Evolutionary conservation across 805 yeast genomes (phyloP).

Genomic region (Kodamaea kaohsiungensis): DNA sequence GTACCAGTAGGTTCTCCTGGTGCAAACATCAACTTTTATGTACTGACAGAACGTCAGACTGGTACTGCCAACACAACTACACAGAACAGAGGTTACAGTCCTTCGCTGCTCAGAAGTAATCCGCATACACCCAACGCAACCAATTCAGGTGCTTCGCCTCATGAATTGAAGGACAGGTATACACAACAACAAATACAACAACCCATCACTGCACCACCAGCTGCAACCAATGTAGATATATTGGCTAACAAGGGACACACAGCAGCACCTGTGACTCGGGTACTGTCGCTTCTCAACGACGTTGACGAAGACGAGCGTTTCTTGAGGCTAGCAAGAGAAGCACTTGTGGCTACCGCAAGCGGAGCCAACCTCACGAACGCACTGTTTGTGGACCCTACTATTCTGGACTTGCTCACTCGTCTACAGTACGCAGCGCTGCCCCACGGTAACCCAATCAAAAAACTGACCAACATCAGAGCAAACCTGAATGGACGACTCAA

Average conservation of each 20-base stretch:
- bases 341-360: constrained; percentile 51
- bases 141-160: not conserved
- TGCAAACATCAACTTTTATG: constrained; percentile 16
- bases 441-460: constrained; percentile 52
- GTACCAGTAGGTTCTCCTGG: constrained; percentile 12
- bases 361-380: constrained; percentile 35
- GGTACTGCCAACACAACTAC: not conserved
- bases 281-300: constrained; percentile 4
- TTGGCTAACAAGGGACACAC: not conserved
- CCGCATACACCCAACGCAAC: constrained; percentile 1
- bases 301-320: constrained; percentile 54
- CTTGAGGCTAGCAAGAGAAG: constrained; percentile 61
- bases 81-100: not conserved
- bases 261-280: not conserved
- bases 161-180: constrained; percentile 1
- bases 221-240: not conserved
- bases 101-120: constrained; percentile 2
- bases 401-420: constrained; percentile 56
- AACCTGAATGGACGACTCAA: constrained; percentile 43
- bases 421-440: constrained; percentile 61
- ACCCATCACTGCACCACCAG: not conserved
- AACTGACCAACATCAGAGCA: constrained; percentile 32
- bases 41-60: constrained; percentile 16
- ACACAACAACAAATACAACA: not conserved
- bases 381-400: constrained; percentile 59